Base-by-base conservation (phyloP, 2,329 filamentous ascomycete species). In the Aspergillus sp. region DNA sequence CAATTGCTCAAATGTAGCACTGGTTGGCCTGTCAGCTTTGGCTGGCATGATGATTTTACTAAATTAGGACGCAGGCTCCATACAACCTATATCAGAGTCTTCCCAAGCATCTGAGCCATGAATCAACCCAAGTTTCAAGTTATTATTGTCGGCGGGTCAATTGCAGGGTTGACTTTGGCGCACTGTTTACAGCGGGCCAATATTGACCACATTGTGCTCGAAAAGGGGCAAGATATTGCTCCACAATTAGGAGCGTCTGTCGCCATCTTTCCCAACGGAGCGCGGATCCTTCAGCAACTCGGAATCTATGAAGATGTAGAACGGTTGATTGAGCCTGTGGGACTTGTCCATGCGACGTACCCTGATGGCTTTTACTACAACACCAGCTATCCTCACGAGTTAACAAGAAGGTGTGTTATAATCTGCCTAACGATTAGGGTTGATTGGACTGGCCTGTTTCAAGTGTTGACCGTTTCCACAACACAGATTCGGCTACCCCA, bases 151-250 rank as follows among this genome's bases (percentile, higher is more conserved):
- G 82, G 82, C 18, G 82, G 80, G 6, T 76, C 79, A 50, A 69
- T 84, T n/a, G 73, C 78, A 2, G 83, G 83, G 6, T 67, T 84
- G 1, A 72, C 77, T 0, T 67, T 83, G 7, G 80, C 81, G 4
- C 75, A 77, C 47, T 75, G 76, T 61, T 75, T 85, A 5, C 73
- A 84, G 54, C 68, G 69, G 46, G 70, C 77, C 16, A 70, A 69
- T 29, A 78, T 85, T 56, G 76, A 83, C 55, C 83, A 80, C 63
- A 55, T 82, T 2, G 60, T 85, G 0, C 73, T 85, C 0, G 65
- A 67, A 26, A 65, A 65, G 32, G 57, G 59, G 4, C 16, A 54
- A 9, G 26, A 63, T 1, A 51, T 63, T 49, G 57, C 57, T 10
- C 63, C 64, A 2, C 58, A 65, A 47, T 7, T 63, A 4, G 64